Evolutionary conservation across 2,329 filamentous ascomycete species (phyloP).

Genomic region (Rhexocercosporidium sp.): DNA sequence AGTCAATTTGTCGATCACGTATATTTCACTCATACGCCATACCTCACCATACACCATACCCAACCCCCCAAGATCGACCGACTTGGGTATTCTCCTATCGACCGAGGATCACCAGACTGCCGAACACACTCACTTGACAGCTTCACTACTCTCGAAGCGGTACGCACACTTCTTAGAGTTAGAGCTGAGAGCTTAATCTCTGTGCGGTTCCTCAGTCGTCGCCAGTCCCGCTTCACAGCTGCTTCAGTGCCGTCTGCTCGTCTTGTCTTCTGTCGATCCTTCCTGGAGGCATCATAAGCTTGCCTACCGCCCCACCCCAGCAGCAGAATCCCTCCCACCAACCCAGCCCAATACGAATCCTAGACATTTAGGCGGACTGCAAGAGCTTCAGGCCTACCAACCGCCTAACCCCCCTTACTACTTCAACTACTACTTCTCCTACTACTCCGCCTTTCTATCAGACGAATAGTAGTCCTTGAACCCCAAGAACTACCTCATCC

Average conservation of each 20-base stretch:
- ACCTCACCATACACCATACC: slow-evolving; percentile 12
- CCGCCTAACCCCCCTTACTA: neutral
- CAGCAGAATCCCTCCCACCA: slow-evolving; percentile 4
- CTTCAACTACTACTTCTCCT: neutral
- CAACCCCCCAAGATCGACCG: neutral
- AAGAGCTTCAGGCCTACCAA: slow-evolving; percentile 17
- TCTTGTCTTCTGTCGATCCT: slow-evolving; percentile 33
- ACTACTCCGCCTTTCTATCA: slow-evolving; percentile 28
- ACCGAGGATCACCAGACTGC: slow-evolving; percentile 29
- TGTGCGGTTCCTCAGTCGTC: neutral
- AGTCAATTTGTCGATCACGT: slow-evolving; percentile 9
- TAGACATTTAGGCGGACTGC: slow-evolving; percentile 19
- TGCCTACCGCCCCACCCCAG: slow-evolving; percentile 22
- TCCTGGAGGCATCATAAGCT: slow-evolving; percentile 31
- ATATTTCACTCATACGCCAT: slow-evolving; percentile 18
- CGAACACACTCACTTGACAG: slow-evolving; percentile 36
- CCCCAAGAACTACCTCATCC: slow-evolving; percentile 18
- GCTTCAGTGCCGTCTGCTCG: slow-evolving; percentile 11
- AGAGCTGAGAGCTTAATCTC: slow-evolving; percentile 28
- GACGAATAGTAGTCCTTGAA: slow-evolving; percentile 21
- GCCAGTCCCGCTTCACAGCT: slow-evolving; percentile 11
- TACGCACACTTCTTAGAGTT: slow-evolving; percentile 32
- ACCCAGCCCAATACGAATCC: slow-evolving; percentile 19
- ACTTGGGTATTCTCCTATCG: slow-evolving; percentile 1
- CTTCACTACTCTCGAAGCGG: slow-evolving; percentile 31